phyloP scores from a whole-genome alignment of 306 rosid genomes.

The Alnus rubra region DNA sequence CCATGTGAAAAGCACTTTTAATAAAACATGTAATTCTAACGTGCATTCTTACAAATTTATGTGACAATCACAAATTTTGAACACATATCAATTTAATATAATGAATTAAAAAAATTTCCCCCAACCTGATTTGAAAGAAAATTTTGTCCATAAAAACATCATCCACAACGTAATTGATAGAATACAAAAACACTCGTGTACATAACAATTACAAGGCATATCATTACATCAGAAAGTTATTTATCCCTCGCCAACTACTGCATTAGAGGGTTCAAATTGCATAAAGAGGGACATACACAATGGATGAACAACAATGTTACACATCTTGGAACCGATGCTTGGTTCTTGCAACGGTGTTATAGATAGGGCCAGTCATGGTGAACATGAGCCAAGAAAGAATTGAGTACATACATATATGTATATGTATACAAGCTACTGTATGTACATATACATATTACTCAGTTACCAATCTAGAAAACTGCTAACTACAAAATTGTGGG shows the following conservation, averaged over 20 bases:
- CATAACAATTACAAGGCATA: slow-evolving; percentile 13
- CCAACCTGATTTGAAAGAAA: too few relatives aligned
- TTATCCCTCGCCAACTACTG: slow-evolving; percentile 2
- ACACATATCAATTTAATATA: too few relatives aligned
- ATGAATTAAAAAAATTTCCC: too few relatives aligned
- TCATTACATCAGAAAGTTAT: too few relatives aligned
- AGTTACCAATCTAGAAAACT: slow-evolving; percentile 35
- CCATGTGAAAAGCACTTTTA: too few relatives aligned
- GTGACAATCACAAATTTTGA: too few relatives aligned
- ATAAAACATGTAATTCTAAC: too few relatives aligned
- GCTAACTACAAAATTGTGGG: slow-evolving; percentile 89
- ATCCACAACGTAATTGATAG: not conserved
- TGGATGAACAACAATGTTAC: slow-evolving; percentile 22
- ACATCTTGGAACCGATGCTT: slow-evolving; percentile 34
- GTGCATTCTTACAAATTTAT: too few relatives aligned
- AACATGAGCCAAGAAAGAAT: slow-evolving; percentile 47
- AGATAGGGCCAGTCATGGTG: slow-evolving; percentile 34
- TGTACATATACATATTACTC: slow-evolving; percentile 54
- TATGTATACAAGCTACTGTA: slow-evolving; percentile 40
- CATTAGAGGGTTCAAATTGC: slow-evolving; percentile 30
- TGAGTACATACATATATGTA: slow-evolving; percentile 39
- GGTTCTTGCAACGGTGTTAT: slow-evolving; percentile 31
- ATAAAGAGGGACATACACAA: slow-evolving; percentile 30
- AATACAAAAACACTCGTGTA: slow-evolving; percentile 19
- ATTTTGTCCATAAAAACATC: not conserved